Percentiles rank a stretch among this genome's conserved stretches.
Conservation (phyloP, 1,139 yeast species). For the Meyerozyma carpophila region DNA sequence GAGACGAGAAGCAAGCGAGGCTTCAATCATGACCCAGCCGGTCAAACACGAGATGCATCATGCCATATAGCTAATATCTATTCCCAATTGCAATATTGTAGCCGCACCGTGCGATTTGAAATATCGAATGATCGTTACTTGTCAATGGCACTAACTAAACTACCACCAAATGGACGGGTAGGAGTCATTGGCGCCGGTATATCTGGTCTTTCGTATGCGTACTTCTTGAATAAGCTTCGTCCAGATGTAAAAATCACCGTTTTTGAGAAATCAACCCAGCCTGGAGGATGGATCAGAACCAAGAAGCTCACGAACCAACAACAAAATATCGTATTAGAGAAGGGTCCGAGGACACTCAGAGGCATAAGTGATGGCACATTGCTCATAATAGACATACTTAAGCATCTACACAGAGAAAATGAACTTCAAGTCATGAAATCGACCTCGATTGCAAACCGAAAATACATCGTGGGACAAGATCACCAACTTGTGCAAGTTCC, state of each 20-base stretch:
- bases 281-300: constrained; percentile 82
- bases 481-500: constrained; percentile 50
- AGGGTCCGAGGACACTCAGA: constrained; percentile 72
- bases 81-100: not conserved
- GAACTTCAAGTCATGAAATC: constrained; percentile 46
- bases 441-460: constrained; percentile 53
- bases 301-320: constrained; percentile 12
- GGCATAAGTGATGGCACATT: constrained; percentile 66
- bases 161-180: constrained; percentile 35
- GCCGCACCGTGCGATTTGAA: not conserved
- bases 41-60: not conserved
- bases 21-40: not conserved
- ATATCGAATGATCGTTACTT: not conserved
- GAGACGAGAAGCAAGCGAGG: not conserved
- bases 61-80: not conserved
- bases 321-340: constrained; percentile 42
- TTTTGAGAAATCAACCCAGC: constrained; percentile 46
- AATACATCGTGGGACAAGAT: constrained; percentile 45
- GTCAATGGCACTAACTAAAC: not conserved
- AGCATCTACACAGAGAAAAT: constrained; percentile 34
- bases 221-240: constrained; percentile 61
- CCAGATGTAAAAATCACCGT: constrained; percentile 67
- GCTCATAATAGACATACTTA: constrained; percentile 53
- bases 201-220: constrained; percentile 77
- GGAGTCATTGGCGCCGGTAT: constrained; percentile 85